Percentiles rank a stretch among this genome's conserved stretches.
Conservation (phyloP, 1,284 basidiomycete species). For the Sanghuangporus baumii region DNA sequence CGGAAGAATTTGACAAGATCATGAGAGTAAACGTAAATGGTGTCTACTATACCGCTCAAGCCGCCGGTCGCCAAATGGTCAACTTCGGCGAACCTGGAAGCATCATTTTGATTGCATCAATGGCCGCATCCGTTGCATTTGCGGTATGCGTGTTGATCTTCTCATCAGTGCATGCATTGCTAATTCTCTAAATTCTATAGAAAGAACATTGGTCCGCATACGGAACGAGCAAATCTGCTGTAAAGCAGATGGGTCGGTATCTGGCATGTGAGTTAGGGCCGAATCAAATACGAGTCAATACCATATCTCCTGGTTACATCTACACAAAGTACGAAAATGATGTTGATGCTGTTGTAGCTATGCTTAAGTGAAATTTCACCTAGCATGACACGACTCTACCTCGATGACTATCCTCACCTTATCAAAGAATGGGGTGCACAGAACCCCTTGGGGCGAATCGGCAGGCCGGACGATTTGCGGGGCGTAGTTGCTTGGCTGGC, state of each 20-base stretch:
- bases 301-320: conserved; percentile 70
- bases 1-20: conserved; percentile 57
- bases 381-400: conserved; percentile 66
- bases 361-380: neutral
- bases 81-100: conserved; percentile 67
- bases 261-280: conserved; percentile 79
- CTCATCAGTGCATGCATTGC: neutral
- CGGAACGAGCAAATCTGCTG: conserved; percentile 78
- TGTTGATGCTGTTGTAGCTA: conserved; percentile 12
- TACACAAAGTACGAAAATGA: conserved; percentile 54
- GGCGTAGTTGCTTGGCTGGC: conserved; percentile 75
- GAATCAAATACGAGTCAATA: conserved; percentile 67
- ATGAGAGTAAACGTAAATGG: conserved; percentile 73
- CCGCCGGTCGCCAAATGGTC: conserved; percentile 73
- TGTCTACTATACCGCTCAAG: conserved; percentile 73
- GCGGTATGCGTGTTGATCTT: neutral
- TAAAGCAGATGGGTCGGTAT: conserved; percentile 77
- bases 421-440: conserved; percentile 65
- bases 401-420: conserved; percentile 65
- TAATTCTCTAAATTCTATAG: conserved; percentile 28
- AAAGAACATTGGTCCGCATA: conserved; percentile 72
- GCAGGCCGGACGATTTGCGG: conserved; percentile 70
- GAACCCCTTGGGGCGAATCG: conserved; percentile 76
- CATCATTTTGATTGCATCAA: conserved; percentile 75
- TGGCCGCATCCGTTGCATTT: neutral